A percentile compares a stretch with the other conserved stretches of the same genome.
Conservation (phyloP, 768 basidiomycete species). For the Phlegmacium glaucopus region DNA sequence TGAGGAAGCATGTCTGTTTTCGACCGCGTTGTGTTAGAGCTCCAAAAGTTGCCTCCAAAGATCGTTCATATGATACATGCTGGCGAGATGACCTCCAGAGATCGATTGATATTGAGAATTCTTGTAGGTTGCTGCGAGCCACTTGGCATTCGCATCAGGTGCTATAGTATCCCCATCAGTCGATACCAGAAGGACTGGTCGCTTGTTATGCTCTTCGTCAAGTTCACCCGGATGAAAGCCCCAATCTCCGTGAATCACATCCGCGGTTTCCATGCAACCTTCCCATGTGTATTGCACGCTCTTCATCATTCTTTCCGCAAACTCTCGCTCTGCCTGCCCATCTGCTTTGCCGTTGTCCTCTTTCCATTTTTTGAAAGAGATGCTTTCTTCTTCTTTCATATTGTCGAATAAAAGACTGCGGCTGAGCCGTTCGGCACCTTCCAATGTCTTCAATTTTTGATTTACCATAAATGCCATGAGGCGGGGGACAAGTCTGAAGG, state of each 20-base stretch:
- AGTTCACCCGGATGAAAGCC: slow-evolving; percentile 39
- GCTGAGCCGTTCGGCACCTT: slow-evolving; percentile 40
- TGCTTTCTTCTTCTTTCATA: slow-evolving; percentile 35
- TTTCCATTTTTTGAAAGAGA: slow-evolving; percentile 39
- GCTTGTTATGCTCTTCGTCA: slow-evolving; percentile 41
- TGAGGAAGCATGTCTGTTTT: neutral
- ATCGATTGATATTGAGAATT: slow-evolving; percentile 38
- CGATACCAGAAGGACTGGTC: slow-evolving; percentile 43
- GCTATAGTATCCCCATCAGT: slow-evolving; percentile 39
- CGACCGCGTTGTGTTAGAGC: slow-evolving; percentile 2
- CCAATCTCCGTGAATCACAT: slow-evolving; percentile 49
- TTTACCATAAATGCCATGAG: slow-evolving; percentile 30
- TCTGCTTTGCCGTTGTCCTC: slow-evolving; percentile 35
- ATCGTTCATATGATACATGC: slow-evolving; percentile 42
- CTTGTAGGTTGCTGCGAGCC: slow-evolving; percentile 45
- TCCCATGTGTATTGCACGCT: slow-evolving; percentile 51
- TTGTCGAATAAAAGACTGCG: slow-evolving; percentile 32
- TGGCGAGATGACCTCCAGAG: slow-evolving; percentile 48
- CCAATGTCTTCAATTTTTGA: slow-evolving; percentile 33
- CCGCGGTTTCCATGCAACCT: slow-evolving; percentile 43
- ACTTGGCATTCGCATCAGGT: slow-evolving; percentile 42
- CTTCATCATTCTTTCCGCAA: slow-evolving; percentile 39
- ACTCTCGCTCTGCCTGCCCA: slow-evolving; percentile 38
- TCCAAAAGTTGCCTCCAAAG: slow-evolving; percentile 40
- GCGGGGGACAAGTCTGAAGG: slow-evolving; percentile 33